Evolutionary conservation across 768 basidiomycete genomes (phyloP), one percentile per base, ranked within the genome.

Genomic region (Leccinum ochraceum): DNA sequence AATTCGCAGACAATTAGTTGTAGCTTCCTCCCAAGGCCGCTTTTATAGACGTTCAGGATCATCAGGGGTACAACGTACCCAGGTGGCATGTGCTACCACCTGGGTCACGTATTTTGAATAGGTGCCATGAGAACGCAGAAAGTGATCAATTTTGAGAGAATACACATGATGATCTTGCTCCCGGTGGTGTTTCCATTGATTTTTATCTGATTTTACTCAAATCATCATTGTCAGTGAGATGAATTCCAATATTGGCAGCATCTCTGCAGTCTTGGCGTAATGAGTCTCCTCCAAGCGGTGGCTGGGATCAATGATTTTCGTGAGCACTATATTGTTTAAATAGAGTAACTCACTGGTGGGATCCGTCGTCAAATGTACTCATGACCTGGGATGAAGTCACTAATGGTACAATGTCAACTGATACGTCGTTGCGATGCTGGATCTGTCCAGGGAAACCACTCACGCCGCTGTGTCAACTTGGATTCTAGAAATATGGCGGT

Each of bases 41-140:
- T 57, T 60, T 71, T 71, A 70, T 66, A 60, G 26, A 16, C 16
- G 10, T 20, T 30, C 6, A 11, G 6, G 24, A 22, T 16, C 22
- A 14, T 24, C 32, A 30, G 49, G 26, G 42, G 44, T 20, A 46
- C 20, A 46, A 20, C n/a, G 20, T 20, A 22, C 17, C 30, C 51
- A 53, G 22, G 30, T 49, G 32, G n/a, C 56, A 71, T 63, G 67
- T 60, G 60, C 48, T 32, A 61, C 60, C 39, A 37, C 42, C 10
- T 4, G 39, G 54, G 32, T 44, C 42, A 62, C 54, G 55, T 26
- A 49, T 22, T 50, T 42, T 49, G 53, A 60, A 28, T 54, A 46
- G 55, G 53, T 16, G 9, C 42, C 60, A 62, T 62, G 53, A 54
- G 53, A 66, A 54, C 32, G 6, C 17, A 39, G 24, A 16, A 9